A percentile compares a stretch with the other conserved stretches of the same genome.
Conservation (phyloP, 31 red algal genomes). For the Odonthalia washingtoniensis region DNA sequence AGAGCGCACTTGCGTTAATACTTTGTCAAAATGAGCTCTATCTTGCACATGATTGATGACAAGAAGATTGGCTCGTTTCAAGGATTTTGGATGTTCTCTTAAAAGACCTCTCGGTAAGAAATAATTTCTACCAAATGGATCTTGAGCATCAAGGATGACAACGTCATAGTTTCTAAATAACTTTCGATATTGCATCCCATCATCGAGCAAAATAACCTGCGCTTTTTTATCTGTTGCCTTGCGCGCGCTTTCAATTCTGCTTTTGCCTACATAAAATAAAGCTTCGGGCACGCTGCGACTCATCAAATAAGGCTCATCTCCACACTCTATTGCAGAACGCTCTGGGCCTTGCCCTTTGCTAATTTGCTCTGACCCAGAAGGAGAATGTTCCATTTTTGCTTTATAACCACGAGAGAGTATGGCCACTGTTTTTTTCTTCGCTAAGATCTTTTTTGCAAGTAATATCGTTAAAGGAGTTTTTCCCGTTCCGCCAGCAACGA, state of each 20-base stretch:
- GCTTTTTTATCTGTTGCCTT: neutral
- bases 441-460: conserved; percentile 9
- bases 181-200: conserved; percentile 16
- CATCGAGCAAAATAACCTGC: conserved; percentile 8
- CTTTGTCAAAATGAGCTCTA: neutral
- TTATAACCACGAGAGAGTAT: conserved; percentile 19
- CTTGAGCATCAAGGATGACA: conserved; percentile 2
- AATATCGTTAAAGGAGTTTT: conserved; percentile 1
- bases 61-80: conserved; percentile 3
- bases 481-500: conserved; percentile 5
- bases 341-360: neutral
- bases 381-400: conserved; percentile 1
- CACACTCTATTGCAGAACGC: neutral
- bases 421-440: neutral
- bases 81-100: conserved; percentile 1
- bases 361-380: neutral
- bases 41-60: conserved; percentile 13
- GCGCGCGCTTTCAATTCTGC: neutral
- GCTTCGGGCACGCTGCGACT: neutral
- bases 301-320: conserved; percentile 22
- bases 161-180: neutral
- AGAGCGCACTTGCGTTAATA: neutral
- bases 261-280: conserved; percentile 2
- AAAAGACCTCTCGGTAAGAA: neutral
- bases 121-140: conserved; percentile 4